phyloP scores from a whole-genome alignment of 164 flowering plant genomes.

The Vitis amurensis region DNA sequence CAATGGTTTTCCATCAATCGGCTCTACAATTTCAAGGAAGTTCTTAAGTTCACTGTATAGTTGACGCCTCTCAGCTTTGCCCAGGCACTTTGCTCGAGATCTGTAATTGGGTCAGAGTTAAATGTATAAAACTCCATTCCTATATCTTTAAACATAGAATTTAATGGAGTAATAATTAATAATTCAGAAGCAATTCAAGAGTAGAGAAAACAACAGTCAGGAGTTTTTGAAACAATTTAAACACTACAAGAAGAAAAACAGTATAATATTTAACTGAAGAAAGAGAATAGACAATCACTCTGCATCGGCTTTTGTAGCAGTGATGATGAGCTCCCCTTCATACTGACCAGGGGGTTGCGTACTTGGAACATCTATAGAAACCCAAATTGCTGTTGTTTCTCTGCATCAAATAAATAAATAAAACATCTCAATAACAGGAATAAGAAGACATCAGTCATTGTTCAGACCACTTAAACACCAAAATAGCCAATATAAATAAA shows the following conservation, averaged over 20 bases:
- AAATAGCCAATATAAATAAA: neutral
- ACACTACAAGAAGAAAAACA: neutral
- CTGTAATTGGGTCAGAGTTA: constrained; percentile 38
- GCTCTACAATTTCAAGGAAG: constrained; percentile 68
- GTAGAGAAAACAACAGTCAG: no score
- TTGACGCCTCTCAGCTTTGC: constrained; percentile 64
- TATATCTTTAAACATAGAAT: neutral
- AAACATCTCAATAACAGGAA: neutral
- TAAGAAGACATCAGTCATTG: neutral
- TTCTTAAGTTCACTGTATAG: constrained; percentile 56
- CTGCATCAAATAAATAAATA: constrained; percentile 44
- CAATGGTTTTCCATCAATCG: constrained; percentile 49
- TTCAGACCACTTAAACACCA: neutral
- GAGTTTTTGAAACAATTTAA: neutral
- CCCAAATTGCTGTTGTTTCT: constrained; percentile 84
- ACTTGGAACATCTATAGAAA: constrained; percentile 82
- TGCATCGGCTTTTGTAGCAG: constrained; percentile 70
- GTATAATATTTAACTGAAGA: constrained; percentile 21
- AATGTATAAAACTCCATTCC: constrained; percentile 4
- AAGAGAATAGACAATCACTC: constrained; percentile 53
- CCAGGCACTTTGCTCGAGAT: constrained; percentile 39
- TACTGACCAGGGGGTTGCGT: constrained; percentile 88
- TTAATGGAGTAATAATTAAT: neutral
- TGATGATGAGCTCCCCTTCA: constrained; percentile 76
- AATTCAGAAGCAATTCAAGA: no score